These are phyloP conservation scores for Crithidia bombi DNA, from an alignment of 208 protist species.

Conservation along the genomic window DNA sequence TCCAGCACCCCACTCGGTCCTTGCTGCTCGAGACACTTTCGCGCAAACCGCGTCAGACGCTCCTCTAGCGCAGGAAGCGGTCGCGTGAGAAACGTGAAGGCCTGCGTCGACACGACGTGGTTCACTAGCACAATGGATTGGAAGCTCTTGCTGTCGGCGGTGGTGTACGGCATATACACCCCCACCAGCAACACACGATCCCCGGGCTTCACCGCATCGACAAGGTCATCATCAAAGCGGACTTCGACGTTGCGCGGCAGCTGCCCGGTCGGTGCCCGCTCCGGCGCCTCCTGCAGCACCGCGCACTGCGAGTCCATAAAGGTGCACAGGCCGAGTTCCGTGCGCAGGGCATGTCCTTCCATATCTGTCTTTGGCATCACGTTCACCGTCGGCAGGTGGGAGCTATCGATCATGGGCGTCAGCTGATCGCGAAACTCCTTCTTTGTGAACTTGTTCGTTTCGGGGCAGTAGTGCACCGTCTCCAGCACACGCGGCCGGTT, in stretches of 20 bases:
- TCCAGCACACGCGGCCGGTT: conserved; percentile 84
- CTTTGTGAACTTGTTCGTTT: conserved; percentile 88
- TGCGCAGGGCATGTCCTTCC: conserved; percentile 95
- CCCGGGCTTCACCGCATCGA: conserved; percentile 97
- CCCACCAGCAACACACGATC: conserved; percentile 96
- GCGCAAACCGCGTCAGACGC: conserved; percentile 74
- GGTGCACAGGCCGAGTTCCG: conserved; percentile 97
- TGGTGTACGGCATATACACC: conserved; percentile 95
- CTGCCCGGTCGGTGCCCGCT: conserved; percentile 97
- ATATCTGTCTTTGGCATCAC: conserved; percentile 94
- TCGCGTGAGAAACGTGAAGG: conserved; percentile 53
- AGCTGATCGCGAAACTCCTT: conserved; percentile 96
- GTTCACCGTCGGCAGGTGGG: conserved; percentile 89
- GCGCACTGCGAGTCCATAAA: conserved; percentile 97
- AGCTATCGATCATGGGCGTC: conserved; percentile 88
- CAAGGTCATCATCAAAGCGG: conserved; percentile 97
- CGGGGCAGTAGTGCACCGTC: conserved; percentile 96
- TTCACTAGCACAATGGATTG: conserved; percentile 96
- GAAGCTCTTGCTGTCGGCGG: conserved; percentile 82
- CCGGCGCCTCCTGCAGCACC: conserved; percentile 98
- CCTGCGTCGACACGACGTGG: conserved; percentile 78
- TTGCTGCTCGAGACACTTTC: conserved; percentile 60
- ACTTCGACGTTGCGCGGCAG: conserved; percentile 98
- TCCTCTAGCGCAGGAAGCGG: conserved; percentile 63
- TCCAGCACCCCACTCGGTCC: conserved; percentile 81